Evolutionary conservation across 1,139 yeast species (phyloP), one percentile per base, ranked within the genome.

Genomic region (Suhomyces taliae): DNA sequence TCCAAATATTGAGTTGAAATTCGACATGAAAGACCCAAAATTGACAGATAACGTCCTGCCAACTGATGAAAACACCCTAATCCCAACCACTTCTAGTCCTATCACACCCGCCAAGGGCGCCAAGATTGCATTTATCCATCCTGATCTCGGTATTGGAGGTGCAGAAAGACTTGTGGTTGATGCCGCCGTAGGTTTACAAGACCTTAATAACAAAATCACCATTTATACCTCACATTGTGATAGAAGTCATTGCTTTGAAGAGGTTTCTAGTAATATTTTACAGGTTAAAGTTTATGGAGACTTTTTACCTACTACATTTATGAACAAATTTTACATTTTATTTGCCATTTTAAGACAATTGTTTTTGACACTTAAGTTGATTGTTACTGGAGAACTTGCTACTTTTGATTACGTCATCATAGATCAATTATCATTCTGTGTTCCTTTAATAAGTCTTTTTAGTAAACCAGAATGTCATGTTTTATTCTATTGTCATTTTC

Each of bases 101-200:
- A 27, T 15, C 39, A n/a, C 40, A 19, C 11, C 31, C 40, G 33
- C 15, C 7, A 40, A 40, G 33, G 32, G 39, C n/a, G 34, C 47
- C 31, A 49, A 50, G 24, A 78, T 91, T 37, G 98, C 97, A 4
- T 90, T 93, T 59, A 71, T 93, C 11, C 99, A 93, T 62, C 99
- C 99, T 0, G 99, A 93, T 67, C 70, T 93, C 45, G 99, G 99
- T 0, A 93, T 93, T 50, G 85, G 97, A 7, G 99, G 99, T 5
- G 99, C 99, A 0, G 99, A 93, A 65, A 74, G 99, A 50, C 75
- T 95, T 27, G 91, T 93, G 1, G 96, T 93, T 1, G 99, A 93
- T 66, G 95, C 96, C 2, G 99, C 98, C 0, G 74, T 90, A 3
- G 97, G 97, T 0, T 70, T 93, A 27, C 90, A 91, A 63, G 74